Base-by-base conservation (phyloP, 192 early-diverging fungal genomes). In the Coemansia sp. region DNA sequence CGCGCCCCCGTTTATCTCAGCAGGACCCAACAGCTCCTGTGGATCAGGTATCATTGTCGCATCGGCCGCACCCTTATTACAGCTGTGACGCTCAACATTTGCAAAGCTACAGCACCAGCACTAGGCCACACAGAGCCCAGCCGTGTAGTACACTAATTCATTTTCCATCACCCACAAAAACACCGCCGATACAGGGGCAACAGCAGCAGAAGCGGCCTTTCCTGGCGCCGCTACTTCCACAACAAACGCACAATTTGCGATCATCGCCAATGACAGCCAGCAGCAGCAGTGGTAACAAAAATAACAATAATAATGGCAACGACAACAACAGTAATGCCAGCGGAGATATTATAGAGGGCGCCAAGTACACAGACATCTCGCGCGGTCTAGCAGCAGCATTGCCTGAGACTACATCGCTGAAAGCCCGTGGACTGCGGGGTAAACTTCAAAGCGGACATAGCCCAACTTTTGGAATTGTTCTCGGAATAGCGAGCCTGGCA, bases 31-130 rank as follows among this genome's bases (percentile, higher is more conserved):
- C 69, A 1, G 54, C 77, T 5, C 54, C 68, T 0, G 52, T 74
- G 31, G 77, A 80, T 22, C 66, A 71, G 51, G 72, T 68, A 24
- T 46, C 72, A 0, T 53, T 80, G 36, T 68, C 77, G 10, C 63
- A 65, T n/a, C 77, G 77, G 27, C 65, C 77, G 19, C 77, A 80
- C 54, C 77, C 77, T 5, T 74, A 74, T 22, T 65, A 69, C 65
- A 39, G 64, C 21, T 51, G 50, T 6, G 56, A 54, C 25, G 50
- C n/a, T 2, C 57, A 68, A 10, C 51, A 36, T 24, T 5, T 9
- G 31, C 42, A 39, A 42, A 58, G 59, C 54, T 54, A 58, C 64
- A 63, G 46, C 69, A 51, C 23, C 52, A 39, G 9, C 42, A 17
- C 62, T 54, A 59, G 32, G 11, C 54, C 23, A 20, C 67, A 32